phyloP scores from a whole-genome alignment of 2,329 filamentous ascomycete genomes.

The Trichoderma cornu-damae region DNA sequence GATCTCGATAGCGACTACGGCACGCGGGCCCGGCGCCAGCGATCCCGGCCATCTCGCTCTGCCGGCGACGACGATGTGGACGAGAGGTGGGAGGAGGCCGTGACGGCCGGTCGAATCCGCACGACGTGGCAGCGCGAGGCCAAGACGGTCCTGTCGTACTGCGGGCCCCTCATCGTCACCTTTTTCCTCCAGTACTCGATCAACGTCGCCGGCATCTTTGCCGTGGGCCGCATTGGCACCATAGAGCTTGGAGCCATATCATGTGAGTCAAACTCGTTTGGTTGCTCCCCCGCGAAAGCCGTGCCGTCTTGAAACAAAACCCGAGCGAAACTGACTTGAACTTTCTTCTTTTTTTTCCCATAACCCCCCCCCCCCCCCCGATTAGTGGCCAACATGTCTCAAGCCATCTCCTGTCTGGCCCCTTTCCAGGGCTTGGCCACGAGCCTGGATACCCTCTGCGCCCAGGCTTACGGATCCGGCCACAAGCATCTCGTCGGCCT shows the following conservation, averaged over 20 bases:
- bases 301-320: neutral
- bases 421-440: constrained; percentile 83
- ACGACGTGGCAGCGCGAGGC: constrained; percentile 90
- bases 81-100: constrained; percentile 79
- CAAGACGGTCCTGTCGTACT: constrained; percentile 71
- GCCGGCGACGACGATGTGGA: constrained; percentile 52
- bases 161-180: constrained; percentile 62
- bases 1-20: constrained; percentile 15
- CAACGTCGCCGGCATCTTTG: constrained; percentile 76
- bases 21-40: constrained; percentile 30
- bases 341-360: too few species aligned
- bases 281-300: neutral
- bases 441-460: constrained; percentile 84
- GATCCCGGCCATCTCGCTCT: constrained; percentile 32
- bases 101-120: constrained; percentile 71
- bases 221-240: constrained; percentile 69
- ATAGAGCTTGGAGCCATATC: constrained; percentile 46
- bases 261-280: constrained; percentile 28
- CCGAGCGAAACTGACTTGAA: neutral
- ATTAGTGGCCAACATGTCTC: constrained; percentile 62
- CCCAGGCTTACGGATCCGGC: constrained; percentile 90
- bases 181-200: constrained; percentile 79
- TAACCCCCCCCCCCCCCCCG: too few species aligned
- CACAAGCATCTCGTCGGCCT: constrained; percentile 81
- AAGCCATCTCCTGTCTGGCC: constrained; percentile 71